Percentiles rank a stretch among this genome's conserved stretches.
Conservation (phyloP, 768 basidiomycete species). For the Mycena filopes region DNA sequence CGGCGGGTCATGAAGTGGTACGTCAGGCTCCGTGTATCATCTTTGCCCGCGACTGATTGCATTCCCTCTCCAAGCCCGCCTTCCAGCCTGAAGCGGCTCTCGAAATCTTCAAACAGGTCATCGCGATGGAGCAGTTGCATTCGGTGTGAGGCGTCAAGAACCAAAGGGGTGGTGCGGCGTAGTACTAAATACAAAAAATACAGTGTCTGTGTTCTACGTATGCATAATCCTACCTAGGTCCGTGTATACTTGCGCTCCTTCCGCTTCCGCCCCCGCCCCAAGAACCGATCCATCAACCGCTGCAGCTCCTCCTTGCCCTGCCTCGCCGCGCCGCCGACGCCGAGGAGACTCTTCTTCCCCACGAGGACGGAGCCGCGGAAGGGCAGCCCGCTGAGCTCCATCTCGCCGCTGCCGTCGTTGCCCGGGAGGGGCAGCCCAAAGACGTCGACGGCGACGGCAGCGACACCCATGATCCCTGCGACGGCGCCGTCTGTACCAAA, state of each 20-base stretch:
- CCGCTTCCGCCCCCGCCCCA: background rate
- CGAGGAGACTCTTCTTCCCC: slow-evolving; percentile 59
- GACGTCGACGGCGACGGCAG: slow-evolving; percentile 68
- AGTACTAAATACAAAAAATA: slow-evolving; percentile 17
- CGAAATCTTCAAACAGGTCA: slow-evolving; percentile 67
- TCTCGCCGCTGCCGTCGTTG: slow-evolving; percentile 47
- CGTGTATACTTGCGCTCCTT: too few species aligned
- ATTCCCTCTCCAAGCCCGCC: slow-evolving; percentile 55
- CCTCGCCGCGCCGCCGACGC: slow-evolving; percentile 1
- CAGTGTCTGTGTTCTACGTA: slow-evolving; percentile 1
- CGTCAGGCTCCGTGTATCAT: slow-evolving; percentile 36
- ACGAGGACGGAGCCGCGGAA: slow-evolving; percentile 74
- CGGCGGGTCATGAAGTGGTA: slow-evolving; percentile 72
- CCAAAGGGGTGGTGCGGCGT: background rate
- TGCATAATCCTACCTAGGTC: background rate
- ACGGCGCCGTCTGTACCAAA: slow-evolving; percentile 72
- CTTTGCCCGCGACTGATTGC: background rate
- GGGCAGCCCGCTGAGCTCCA: slow-evolving; percentile 72
- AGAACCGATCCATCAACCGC: slow-evolving; percentile 11
- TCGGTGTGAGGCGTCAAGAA: slow-evolving; percentile 39
- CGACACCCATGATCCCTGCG: slow-evolving; percentile 74
- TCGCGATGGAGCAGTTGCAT: slow-evolving; percentile 62
- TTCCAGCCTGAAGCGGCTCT: slow-evolving; percentile 70
- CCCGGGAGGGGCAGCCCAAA: slow-evolving; percentile 67
- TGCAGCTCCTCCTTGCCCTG: slow-evolving; percentile 9